phyloP scores from a whole-genome alignment of 2,329 filamentous ascomycete species.

The Fusarium coffeatum region DNA sequence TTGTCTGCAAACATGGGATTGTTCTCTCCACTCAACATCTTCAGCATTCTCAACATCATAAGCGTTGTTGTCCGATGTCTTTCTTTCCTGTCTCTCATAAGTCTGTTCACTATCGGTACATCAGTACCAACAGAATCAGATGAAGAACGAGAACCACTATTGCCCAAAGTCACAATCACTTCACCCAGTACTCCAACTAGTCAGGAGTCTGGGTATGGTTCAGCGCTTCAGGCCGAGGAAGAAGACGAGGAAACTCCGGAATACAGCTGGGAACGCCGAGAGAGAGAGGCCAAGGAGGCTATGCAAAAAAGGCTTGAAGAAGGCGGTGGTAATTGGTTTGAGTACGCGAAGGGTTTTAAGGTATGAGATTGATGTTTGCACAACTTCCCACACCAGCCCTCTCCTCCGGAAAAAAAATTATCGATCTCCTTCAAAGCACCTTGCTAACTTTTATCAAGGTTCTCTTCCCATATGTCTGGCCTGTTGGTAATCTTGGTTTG shows the following conservation, averaged over 20 bases:
- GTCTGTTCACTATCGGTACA: constrained; percentile 22
- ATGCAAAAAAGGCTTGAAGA: constrained; percentile 77
- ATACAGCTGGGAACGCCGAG: constrained; percentile 64
- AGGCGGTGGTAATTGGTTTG: constrained; percentile 81
- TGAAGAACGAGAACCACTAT: constrained; percentile 68
- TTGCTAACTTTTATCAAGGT: constrained; percentile 58
- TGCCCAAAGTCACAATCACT: constrained; percentile 52
- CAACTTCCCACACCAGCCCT: neutral
- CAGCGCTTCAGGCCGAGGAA: constrained; percentile 53
- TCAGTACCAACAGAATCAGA: constrained; percentile 54
- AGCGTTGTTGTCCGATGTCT: constrained; percentile 38
- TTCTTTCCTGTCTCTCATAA: constrained; percentile 33
- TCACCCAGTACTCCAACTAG: constrained; percentile 41
- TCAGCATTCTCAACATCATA: constrained; percentile 43
- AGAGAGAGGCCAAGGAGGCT: constrained; percentile 66
- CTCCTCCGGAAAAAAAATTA: neutral
- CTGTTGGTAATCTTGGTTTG: constrained; percentile 71
- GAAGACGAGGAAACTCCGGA: constrained; percentile 59
- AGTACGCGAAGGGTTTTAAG: constrained; percentile 79
- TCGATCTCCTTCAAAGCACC: neutral
- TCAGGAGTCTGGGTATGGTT: constrained; percentile 55
- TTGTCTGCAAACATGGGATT: constrained; percentile 28
- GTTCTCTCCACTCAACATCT: constrained; percentile 15
- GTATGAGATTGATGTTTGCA: constrained; percentile 49
- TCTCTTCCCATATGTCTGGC: constrained; percentile 84